Percentiles rank a stretch among this genome's conserved stretches.
Conservation (phyloP, 176 grass and related monocot species). For the Pontederia paniculata region DNA sequence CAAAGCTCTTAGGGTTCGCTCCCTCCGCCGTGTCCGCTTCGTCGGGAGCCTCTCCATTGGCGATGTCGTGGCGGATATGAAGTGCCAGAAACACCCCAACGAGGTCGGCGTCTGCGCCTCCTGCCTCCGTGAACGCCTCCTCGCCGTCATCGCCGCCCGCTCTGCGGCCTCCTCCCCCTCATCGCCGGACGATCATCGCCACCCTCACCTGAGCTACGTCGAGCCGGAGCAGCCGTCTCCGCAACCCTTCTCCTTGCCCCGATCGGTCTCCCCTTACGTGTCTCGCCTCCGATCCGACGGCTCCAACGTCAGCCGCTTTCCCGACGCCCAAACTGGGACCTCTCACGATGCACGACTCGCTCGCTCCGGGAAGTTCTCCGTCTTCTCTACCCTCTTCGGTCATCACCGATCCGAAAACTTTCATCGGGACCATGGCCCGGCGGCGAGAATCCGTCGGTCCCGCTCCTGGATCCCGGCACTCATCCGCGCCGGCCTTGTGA, state of each 20-base stretch:
- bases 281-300: conserved; percentile 36
- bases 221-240: not conserved
- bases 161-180: not conserved
- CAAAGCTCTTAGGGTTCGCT: no score
- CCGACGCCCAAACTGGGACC: conserved; percentile 15
- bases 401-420: not conserved
- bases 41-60: no score
- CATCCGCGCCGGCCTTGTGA: not conserved
- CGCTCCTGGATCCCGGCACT: conserved; percentile 36
- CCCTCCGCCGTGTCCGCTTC: no score
- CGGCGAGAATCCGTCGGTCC: conserved; percentile 22
- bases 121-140: conserved; percentile 65
- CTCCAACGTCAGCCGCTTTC: not conserved
- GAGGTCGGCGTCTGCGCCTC: conserved; percentile 62
- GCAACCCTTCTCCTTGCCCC: conserved; percentile 11
- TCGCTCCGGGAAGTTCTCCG: conserved; percentile 2
- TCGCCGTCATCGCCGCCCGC: conserved; percentile 38
- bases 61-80: conserved; percentile 24
- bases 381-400: not conserved
- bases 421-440: conserved; percentile 1
- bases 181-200: not conserved
- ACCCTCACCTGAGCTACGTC: not conserved
- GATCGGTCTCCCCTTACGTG: conserved; percentile 37
- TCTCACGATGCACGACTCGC: not conserved
- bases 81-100: conserved; percentile 66